phyloP scores from a whole-genome alignment of 2,329 filamentous ascomycete species.

The Thelonectria rubi region DNA sequence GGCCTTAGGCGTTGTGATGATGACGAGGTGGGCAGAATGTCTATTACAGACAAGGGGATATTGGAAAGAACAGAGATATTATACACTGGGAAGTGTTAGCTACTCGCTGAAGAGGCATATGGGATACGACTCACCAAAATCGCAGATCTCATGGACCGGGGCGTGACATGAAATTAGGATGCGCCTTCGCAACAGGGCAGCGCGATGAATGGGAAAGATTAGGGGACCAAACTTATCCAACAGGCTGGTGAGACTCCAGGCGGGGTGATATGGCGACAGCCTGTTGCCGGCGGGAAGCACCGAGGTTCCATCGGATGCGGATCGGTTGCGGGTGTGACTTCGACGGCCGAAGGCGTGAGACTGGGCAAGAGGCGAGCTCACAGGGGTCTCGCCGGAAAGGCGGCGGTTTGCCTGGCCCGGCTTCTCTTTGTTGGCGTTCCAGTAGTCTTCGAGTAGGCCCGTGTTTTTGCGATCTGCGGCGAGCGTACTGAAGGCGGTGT shows the following conservation, averaged over 20 bases:
- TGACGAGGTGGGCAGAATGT: constrained; percentile 71
- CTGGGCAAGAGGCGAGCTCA: constrained; percentile 59
- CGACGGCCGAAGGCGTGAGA: constrained; percentile 47
- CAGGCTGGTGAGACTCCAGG: constrained; percentile 80
- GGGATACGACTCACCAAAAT: constrained; percentile 74
- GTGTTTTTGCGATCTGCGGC: constrained; percentile 72
- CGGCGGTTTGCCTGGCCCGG: constrained; percentile 47
- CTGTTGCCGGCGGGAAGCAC: constrained; percentile 69
- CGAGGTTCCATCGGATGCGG: constrained; percentile 68
- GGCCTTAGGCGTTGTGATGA: constrained; percentile 75
- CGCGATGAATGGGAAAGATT: constrained; percentile 89
- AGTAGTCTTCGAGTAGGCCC: constrained; percentile 78
- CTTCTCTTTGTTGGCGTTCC: constrained; percentile 64
- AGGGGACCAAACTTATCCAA: constrained; percentile 88
- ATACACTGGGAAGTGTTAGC: constrained; percentile 71
- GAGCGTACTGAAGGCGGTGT: constrained; percentile 58
- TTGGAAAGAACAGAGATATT: constrained; percentile 92
- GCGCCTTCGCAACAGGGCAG: constrained; percentile 84
- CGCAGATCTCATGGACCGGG: constrained; percentile 85
- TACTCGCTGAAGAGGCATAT: neutral
- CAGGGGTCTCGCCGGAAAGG: constrained; percentile 56
- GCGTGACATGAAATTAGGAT: constrained; percentile 88
- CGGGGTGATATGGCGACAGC: constrained; percentile 83
- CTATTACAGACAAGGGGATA: constrained; percentile 77
- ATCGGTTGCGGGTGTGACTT: constrained; percentile 64